phyloP scores from a whole-genome alignment of 352 stramenopile genomes.

The Hyaloperonospora brassicae region DNA sequence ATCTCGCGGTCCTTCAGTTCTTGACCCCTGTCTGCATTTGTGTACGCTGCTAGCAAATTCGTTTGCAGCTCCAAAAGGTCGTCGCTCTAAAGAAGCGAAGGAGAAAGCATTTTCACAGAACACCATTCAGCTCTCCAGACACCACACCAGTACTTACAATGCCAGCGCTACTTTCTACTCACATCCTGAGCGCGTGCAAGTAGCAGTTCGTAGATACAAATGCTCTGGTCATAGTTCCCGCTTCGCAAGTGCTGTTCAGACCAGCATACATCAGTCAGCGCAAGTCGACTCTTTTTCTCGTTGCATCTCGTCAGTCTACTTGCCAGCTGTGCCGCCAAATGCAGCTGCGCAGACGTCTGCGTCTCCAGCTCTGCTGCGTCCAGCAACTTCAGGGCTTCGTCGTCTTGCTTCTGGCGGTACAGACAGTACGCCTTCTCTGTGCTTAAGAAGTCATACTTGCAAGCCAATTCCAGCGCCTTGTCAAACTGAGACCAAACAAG shows the following conservation, averaged over 20 bases:
- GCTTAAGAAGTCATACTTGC: slow-evolving; percentile 57
- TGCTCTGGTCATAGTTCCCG: slow-evolving; percentile 53
- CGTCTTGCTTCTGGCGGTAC: slow-evolving; percentile 75
- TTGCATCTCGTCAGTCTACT: background rate
- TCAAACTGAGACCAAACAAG: slow-evolving; percentile 45
- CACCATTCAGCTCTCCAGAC: background rate
- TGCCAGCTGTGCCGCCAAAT: slow-evolving; percentile 67
- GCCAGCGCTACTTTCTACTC: background rate
- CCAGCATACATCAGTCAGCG: slow-evolving; percentile 3
- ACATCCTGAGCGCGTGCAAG: slow-evolving; percentile 38
- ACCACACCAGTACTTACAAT: background rate
- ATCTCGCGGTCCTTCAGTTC: slow-evolving; percentile 51
- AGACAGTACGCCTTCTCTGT: slow-evolving; percentile 73
- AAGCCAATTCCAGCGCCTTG: slow-evolving; percentile 70
- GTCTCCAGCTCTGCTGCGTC: slow-evolving; percentile 19
- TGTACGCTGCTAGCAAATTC: slow-evolving; percentile 70
- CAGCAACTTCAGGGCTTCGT: slow-evolving; percentile 47
- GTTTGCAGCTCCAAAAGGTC: slow-evolving; percentile 71
- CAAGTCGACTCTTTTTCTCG: background rate
- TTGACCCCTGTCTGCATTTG: slow-evolving; percentile 40
- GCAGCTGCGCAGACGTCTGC: slow-evolving; percentile 39
- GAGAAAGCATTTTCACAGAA: background rate
- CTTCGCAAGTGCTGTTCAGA: slow-evolving; percentile 53
- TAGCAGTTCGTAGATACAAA: slow-evolving; percentile 71
- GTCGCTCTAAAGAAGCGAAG: slow-evolving; percentile 25